Evolutionary conservation across 805 yeast species (phyloP).

Genomic region (Ogataea nitratoaversa): DNA sequence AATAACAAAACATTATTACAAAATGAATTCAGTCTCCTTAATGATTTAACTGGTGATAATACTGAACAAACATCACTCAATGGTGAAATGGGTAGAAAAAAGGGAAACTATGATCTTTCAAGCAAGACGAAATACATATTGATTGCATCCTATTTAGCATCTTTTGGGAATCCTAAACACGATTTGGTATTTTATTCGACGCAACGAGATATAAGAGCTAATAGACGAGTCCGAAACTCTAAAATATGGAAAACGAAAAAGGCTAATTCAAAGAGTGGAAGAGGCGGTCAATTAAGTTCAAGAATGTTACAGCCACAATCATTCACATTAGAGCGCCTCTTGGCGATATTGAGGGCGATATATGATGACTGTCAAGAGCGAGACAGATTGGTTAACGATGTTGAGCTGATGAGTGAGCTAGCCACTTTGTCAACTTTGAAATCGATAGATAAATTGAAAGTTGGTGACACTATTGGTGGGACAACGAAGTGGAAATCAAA

Average conservation of each 20-base stretch:
- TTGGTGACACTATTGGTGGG: conserved; percentile 49
- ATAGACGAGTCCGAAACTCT: conserved; percentile 31
- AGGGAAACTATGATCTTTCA: conserved; percentile 44
- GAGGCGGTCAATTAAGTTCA: conserved; percentile 48
- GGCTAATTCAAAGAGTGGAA: conserved; percentile 20
- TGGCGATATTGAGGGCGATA: conserved; percentile 76
- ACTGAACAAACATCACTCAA: not conserved
- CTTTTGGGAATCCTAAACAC: conserved; percentile 63
- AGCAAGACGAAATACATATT: conserved; percentile 63
- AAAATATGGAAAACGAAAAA: conserved; percentile 23
- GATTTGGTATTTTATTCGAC: conserved; percentile 71
- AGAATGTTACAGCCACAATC: conserved; percentile 65
- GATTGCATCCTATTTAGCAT: conserved; percentile 79
- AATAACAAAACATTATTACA: conserved; percentile 21
- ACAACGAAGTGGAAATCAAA: conserved; percentile 77
- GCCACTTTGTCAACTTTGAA: conserved; percentile 33
- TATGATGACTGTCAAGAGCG: conserved; percentile 39
- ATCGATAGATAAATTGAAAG: conserved; percentile 25
- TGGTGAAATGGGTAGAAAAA: conserved; percentile 7
- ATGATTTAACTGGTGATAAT: conserved; percentile 13
- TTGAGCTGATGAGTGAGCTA: conserved; percentile 35
- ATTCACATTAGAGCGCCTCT: conserved; percentile 72
- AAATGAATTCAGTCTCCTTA: conserved; percentile 22
- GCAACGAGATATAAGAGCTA: conserved; percentile 44
- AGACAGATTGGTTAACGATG: conserved; percentile 27